Evolutionary conservation across 306 rosid species (phyloP).

Genomic region (Calophaca sinica): DNA sequence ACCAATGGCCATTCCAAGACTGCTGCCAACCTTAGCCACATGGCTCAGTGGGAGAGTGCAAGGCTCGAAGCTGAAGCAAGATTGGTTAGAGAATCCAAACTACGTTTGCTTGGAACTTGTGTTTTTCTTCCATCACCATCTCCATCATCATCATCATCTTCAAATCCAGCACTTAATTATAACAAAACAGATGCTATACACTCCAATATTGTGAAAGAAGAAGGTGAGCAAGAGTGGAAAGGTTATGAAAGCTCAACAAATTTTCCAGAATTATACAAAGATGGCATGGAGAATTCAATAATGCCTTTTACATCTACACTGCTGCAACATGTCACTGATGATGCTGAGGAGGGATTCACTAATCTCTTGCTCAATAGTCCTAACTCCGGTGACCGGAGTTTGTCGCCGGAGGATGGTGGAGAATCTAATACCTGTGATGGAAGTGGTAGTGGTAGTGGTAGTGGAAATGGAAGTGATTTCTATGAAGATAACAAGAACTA

Average conservation of each 20-base stretch:
- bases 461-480: slow-evolving; percentile 30
- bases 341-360: slow-evolving; percentile 76
- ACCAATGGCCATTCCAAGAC: slow-evolving; percentile 68
- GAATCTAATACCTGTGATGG: slow-evolving; percentile 57
- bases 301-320: slow-evolving; percentile 51
- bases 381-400: slow-evolving; percentile 57
- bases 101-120: slow-evolving; percentile 50
- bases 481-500: slow-evolving; percentile 79
- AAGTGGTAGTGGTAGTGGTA: not conserved
- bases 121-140: slow-evolving; percentile 37
- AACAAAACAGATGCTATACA: slow-evolving; percentile 8
- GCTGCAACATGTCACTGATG: slow-evolving; percentile 46
- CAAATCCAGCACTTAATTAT: not conserved
- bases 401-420: slow-evolving; percentile 57
- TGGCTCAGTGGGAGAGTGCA: slow-evolving; percentile 99
- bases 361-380: slow-evolving; percentile 66
- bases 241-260: slow-evolving; percentile 47
- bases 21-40: slow-evolving; percentile 85
- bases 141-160: slow-evolving; percentile 47
- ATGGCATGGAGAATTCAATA: slow-evolving; percentile 52
- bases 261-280: slow-evolving; percentile 51
- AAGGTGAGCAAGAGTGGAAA: slow-evolving; percentile 63
- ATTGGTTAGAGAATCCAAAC: slow-evolving; percentile 82
- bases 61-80: slow-evolving; percentile 97
- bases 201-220: slow-evolving; percentile 47